Evolutionary conservation across 73 alveolate genomes (phyloP).

Genomic region (Blepharisma japonicum): DNA sequence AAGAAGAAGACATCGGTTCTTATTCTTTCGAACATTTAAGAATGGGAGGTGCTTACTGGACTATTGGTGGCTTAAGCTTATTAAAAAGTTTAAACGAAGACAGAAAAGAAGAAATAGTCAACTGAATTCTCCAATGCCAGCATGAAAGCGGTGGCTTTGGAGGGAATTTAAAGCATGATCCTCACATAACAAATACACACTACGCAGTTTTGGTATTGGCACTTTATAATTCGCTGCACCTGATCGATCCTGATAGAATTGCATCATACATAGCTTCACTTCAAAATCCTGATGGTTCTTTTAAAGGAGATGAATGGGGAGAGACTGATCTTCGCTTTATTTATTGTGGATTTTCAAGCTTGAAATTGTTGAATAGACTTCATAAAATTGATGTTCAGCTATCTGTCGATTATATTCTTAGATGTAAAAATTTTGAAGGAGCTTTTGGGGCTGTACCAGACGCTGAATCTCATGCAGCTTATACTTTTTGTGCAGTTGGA

Average conservation of each 20-base stretch:
- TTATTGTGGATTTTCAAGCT: slow-evolving; percentile 82
- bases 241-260: slow-evolving; percentile 51
- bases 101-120: slow-evolving; percentile 59
- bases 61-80: slow-evolving; percentile 71
- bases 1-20: slow-evolving; percentile 53
- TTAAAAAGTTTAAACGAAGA: slow-evolving; percentile 48
- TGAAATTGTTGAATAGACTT: slow-evolving; percentile 69
- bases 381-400: slow-evolving; percentile 70
- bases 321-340: slow-evolving; percentile 74
- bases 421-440: slow-evolving; percentile 87
- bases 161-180: slow-evolving; percentile 84
- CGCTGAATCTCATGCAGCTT: slow-evolving; percentile 97
- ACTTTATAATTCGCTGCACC: slow-evolving; percentile 58
- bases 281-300: slow-evolving; percentile 90
- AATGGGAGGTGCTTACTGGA: slow-evolving; percentile 93
- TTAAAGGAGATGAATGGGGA: slow-evolving; percentile 79
- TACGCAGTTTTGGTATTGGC: slow-evolving; percentile 75
- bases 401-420: slow-evolving; percentile 44
- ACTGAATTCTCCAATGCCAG: slow-evolving; percentile 57
- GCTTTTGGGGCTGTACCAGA: slow-evolving; percentile 97
- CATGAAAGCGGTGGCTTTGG: slow-evolving; percentile 80
- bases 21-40: slow-evolving; percentile 87
- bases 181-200: slow-evolving; percentile 79
- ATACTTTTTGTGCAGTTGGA: slow-evolving; percentile 86
- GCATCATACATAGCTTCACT: slow-evolving; percentile 72